A percentile compares a stretch with the other conserved stretches of the same genome.
Conservation (phyloP, 306 rosid genomes). For the Oxytropis ochrocephala region DNA sequence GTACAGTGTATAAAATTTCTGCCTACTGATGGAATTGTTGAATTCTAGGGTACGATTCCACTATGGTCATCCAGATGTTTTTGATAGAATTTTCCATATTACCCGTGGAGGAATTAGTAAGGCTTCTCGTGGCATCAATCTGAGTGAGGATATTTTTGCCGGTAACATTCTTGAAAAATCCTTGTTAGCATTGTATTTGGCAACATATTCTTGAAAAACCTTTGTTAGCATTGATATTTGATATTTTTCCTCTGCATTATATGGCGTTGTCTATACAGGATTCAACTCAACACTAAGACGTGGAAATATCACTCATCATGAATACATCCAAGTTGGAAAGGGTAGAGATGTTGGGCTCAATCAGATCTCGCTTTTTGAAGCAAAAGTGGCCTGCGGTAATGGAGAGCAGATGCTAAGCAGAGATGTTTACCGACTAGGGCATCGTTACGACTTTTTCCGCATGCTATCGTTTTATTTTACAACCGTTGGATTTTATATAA, state of each 20-base stretch:
- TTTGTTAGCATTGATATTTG: not conserved
- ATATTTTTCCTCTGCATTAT: constrained; percentile 21
- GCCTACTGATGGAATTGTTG: constrained; percentile 24
- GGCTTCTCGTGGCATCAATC: constrained; percentile 91
- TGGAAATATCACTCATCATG: constrained; percentile 93
- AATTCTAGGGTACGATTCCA: constrained; percentile 84
- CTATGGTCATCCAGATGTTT: constrained; percentile 98
- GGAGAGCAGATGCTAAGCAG: constrained; percentile 94
- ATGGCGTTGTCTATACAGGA: constrained; percentile 39
- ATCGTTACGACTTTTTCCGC: constrained; percentile 97
- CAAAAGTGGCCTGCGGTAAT: constrained; percentile 94
- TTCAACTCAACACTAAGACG: constrained; percentile 86
- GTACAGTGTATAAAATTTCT: not conserved
- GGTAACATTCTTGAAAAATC: constrained; percentile 46
- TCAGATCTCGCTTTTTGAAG: constrained; percentile 95
- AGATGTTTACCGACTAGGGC: constrained; percentile 88
- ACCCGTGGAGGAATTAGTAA: constrained; percentile 99
- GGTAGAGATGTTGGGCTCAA: constrained; percentile 98
- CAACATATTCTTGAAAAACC: constrained; percentile 10
- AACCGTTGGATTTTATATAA: constrained; percentile 77
- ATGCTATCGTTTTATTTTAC: constrained; percentile 88
- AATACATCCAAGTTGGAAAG: constrained; percentile 95
- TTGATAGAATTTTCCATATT: constrained; percentile 92
- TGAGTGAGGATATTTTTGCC: constrained; percentile 98
- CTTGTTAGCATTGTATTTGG: not conserved